Evolutionary conservation across 129 eudicot species (phyloP).

Genomic region (Solidago caesia): DNA sequence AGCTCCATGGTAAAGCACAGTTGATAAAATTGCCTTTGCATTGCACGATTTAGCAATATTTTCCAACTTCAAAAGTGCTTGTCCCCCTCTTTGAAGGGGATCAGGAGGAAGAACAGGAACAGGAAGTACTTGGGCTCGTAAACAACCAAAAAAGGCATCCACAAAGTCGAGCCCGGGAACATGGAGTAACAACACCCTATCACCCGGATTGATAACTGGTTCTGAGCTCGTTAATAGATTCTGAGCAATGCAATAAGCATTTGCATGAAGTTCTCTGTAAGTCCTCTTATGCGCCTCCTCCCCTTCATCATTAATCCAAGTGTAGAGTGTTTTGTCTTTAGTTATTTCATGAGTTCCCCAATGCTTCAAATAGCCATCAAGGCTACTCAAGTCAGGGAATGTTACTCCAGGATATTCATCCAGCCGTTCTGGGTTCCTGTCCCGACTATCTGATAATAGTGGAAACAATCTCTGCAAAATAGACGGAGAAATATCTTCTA

Average conservation of each 20-base stretch:
- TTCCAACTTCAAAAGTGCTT: conserved; percentile 74
- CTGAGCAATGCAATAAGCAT: conserved; percentile 81
- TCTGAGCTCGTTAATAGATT: conserved; percentile 60
- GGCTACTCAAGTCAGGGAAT: conserved; percentile 61
- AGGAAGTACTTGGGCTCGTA: conserved; percentile 73
- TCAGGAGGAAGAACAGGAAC: conserved; percentile 90
- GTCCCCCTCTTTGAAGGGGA: conserved; percentile 91
- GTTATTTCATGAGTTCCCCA: conserved; percentile 75
- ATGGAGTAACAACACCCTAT: conserved; percentile 67
- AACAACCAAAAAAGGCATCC: conserved; percentile 82
- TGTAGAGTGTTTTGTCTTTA: conserved; percentile 58
- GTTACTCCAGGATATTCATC: conserved; percentile 56
- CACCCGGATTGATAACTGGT: conserved; percentile 68
- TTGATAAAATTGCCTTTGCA: conserved; percentile 81
- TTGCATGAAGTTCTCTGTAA: conserved; percentile 52
- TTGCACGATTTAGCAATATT: conserved; percentile 66
- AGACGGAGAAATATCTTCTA: background rate
- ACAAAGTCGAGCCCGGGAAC: conserved; percentile 81
- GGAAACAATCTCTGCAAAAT: conserved; percentile 66
- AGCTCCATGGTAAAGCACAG: conserved; percentile 68
- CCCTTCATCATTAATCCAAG: conserved; percentile 75
- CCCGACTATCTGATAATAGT: conserved; percentile 38
- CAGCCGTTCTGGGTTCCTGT: conserved; percentile 46
- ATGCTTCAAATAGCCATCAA: conserved; percentile 67
- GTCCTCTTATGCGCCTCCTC: conserved; percentile 46